Evolutionary conservation across 305 asterid species (phyloP).

Genomic region (Plantago coronopus): DNA sequence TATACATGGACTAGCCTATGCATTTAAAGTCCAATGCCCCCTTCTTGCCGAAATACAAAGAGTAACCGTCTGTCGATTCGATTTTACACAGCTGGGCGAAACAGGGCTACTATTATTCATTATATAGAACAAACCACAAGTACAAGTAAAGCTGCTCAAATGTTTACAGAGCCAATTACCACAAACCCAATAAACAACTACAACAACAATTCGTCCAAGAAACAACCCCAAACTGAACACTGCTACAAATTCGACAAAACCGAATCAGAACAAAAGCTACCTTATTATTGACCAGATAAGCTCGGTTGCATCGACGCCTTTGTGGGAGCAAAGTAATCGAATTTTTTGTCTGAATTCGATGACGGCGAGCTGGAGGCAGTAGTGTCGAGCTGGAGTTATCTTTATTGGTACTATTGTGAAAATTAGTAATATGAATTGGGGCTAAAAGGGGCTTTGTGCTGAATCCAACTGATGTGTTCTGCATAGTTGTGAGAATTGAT

Average conservation of each 20-base stretch:
- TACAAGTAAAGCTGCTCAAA: neutral
- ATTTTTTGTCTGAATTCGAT: slow-evolving; percentile 38
- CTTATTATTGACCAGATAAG: slow-evolving; percentile 41
- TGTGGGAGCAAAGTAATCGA: slow-evolving; percentile 34
- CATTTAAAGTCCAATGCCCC: too few species aligned
- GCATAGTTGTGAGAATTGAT: slow-evolving; percentile 40
- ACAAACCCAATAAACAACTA: neutral
- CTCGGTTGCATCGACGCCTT: slow-evolving; percentile 36
- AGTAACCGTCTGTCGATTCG: too few species aligned
- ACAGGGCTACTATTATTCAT: neutral
- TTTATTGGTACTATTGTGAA: slow-evolving; percentile 14
- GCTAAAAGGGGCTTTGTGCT: slow-evolving; percentile 58
- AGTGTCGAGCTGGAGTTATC: slow-evolving; percentile 29
- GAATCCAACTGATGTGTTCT: slow-evolving; percentile 50
- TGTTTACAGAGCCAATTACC: neutral
- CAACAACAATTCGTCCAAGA: neutral
- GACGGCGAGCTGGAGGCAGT: slow-evolving; percentile 27
- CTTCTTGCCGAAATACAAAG: too few species aligned
- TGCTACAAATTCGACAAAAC: neutral
- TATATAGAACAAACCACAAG: neutral
- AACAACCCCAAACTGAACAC: neutral
- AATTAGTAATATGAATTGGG: slow-evolving; percentile 40
- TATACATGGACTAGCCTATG: too few species aligned
- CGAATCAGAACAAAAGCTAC: slow-evolving; percentile 24
- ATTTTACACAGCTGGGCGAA: too few species aligned